Base-by-base conservation (phyloP, 441 rosid genomes). In the Iberis amara region DNA sequence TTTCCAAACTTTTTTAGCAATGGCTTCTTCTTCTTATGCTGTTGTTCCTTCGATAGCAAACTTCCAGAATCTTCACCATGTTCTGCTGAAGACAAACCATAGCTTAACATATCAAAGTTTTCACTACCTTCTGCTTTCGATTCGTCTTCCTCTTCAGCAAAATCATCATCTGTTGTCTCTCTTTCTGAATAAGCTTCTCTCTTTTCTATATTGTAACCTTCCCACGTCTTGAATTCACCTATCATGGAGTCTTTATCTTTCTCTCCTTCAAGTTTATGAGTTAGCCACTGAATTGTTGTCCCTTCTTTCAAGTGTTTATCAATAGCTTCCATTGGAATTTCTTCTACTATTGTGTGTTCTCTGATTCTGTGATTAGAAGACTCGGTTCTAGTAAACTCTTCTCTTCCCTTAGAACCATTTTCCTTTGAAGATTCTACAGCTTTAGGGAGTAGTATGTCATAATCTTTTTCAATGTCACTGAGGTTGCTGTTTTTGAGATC, bases 11-110 rank as follows among this genome's bases (percentile, higher is more conserved):
- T 90, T 12, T 70, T 69, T 12, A 87, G 84, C 76, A 91, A 71
- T n/a, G 90, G 90, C 50, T 85, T 87, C 76, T 85, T 90, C 78
- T 86, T 90, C 74, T 85, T 90, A 60, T 65, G 83, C 27, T 72
- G 85, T 21, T 79, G 90, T 56, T 74, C 81, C 70, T 81, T 79
- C 13, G 79, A 52, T 4, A 88, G 86, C 6, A 77, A 68, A 54
- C 36, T 75, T 49, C 72, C 68, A 8, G 76, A 76, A 50, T 81
- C 86, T 42, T 78, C 81, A 0, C 52, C 12, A 7, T 68, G 72
- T 57, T 85, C 89, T 3, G 77, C 61, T 4, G 76, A 66, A 55
- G 82, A 66, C 55, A 78, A 52, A 11, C 88, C 82, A 52, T 76
- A 81, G 43, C 51, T 64, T 49, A 74, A 58, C 73, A 72, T 81